Evolutionary conservation across 768 basidiomycete species (phyloP), one percentile per base, ranked within the genome.

Genomic region (Leccinum imitatum): DNA sequence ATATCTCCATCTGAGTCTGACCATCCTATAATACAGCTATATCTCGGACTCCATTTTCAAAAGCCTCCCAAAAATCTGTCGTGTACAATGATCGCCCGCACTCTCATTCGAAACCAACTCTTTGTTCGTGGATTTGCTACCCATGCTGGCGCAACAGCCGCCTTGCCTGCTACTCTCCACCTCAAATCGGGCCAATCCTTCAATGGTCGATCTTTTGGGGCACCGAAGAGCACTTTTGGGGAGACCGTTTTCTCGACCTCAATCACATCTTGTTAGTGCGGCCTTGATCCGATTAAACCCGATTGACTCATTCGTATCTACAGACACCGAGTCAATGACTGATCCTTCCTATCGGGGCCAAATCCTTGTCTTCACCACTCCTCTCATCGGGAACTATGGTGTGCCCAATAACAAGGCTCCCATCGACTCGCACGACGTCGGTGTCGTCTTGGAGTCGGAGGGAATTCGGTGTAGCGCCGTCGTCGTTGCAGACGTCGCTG

Each of bases 261-360:
- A 47, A 99, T 99, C 73, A 99, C 97, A 1, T 97, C 95, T 44
- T 99, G 95, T 94, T 63, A 67, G 90, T 80, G 52, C 25, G 15
- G 51, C 27, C 57, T 58, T 37, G 30, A 54, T 58, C 15, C 35
- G 2, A 56, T 61, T 44, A 56, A 57, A 58, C 63, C 47, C 48
- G 50, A 5, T 52, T 66, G 56, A 58, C 17, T 11, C n/a, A 9
- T 62, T 60, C 63, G 60, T 63, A 60, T 19, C 27, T 44, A n/a
- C 70, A 96, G 95, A 99, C 74, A 98, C 96, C 51, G 97, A 99
- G 77, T 97, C 94, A 8, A 98, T 99, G 97, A 99, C 97, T 39
- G 97, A 99, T 74, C 97, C 97, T 7, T 98, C 97, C 8, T 98
- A 99, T 76, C 91, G 93, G 35, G 90, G 93, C 54, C 97, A 99